A percentile compares a stretch with the other conserved stretches of the same genome.
Conservation (phyloP, 2,329 filamentous ascomycete genomes). For the Diaporthe eres region DNA sequence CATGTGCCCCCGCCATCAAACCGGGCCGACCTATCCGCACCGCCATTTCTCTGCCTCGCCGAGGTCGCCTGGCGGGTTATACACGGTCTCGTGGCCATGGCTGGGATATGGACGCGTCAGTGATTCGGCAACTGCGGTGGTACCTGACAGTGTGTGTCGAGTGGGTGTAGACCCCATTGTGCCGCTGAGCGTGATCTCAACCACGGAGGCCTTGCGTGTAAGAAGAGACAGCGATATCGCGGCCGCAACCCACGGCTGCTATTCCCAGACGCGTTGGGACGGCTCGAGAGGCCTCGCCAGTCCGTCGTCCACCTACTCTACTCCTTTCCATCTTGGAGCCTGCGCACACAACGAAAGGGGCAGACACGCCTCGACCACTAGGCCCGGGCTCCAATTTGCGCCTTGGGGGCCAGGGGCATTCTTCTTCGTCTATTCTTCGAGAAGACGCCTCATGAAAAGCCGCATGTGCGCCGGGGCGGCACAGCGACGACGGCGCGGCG, state of each 20-base stretch:
- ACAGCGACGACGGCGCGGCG: not conserved
- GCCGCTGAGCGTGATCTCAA: not conserved
- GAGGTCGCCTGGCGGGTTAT: not conserved
- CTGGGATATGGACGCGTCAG: constrained; percentile 20
- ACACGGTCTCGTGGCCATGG: constrained; percentile 17
- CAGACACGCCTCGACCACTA: not conserved
- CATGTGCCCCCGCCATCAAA: constrained; percentile 9
- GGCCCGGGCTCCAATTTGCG: constrained; percentile 25
- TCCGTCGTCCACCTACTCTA: not conserved
- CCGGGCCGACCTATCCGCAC: constrained; percentile 31
- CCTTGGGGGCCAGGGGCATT: constrained; percentile 26
- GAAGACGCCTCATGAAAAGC: constrained; percentile 12
- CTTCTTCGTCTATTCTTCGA: not conserved
- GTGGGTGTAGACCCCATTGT: not conserved
- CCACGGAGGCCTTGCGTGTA: not conserved
- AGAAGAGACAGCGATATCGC: not conserved
- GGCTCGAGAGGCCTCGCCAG: not conserved
- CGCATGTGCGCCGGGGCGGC: not conserved
- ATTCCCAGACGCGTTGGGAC: not conserved
- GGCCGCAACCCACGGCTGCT: not conserved
- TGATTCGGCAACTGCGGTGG: constrained; percentile 18
- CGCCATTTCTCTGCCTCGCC: constrained; percentile 25
- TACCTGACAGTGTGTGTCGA: not conserved
- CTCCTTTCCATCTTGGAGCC: not conserved
- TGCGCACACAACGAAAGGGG: not conserved